Base-by-base conservation (phyloP, 352 stramenopile species). In the Thraustochytrium sp. region DNA sequence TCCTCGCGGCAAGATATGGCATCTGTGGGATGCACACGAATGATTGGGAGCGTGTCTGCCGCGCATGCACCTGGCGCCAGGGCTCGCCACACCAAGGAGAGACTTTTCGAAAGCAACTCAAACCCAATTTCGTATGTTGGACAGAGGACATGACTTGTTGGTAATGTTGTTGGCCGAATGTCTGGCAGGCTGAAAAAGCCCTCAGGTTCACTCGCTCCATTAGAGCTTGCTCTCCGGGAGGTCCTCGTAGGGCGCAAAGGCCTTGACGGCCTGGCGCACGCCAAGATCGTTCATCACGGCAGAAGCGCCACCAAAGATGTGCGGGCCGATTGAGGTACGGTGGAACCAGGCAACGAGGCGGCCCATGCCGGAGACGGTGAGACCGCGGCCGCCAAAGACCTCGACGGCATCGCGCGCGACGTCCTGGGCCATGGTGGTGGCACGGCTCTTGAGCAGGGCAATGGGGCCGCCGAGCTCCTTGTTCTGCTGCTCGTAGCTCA, bases 371-470 rank as follows among this genome's bases (percentile, higher is more conserved):
- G 29, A 31, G n/a, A 31, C 31, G n/a, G 75, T 84, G 37, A 84
- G 29, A 37, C 55, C 75, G 21, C 75, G 75, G 4, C 75, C 75
- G 34, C 75, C 75, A 38, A 84, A 84, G 55, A 84, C 84, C 61
- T 84, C 34, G 9, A 84, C 75, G 26, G 75, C 75, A 26, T 84
- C 75, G 42, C 34, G 29, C 9, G 75, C 63, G 37, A 84, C 38
- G 29, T 68, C 16, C 18, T 82, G 75, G 3, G 75, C 34, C 9
- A 36, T 42, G 42, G 29, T 49, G 37, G 75, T 75, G 2, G 75
- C 29, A 16, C 84, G 55, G 29, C 63, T 84, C 40, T 84, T 84
- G 21, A 84, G 61, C 18, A 84, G 53, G 37, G 23, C 36, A 84
- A 84, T 84, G 1, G 55, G 34, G 13, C 75, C 75, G 1, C 75